phyloP scores from a whole-genome alignment of 305 asterid genomes.

The Rubia peregrina region DNA sequence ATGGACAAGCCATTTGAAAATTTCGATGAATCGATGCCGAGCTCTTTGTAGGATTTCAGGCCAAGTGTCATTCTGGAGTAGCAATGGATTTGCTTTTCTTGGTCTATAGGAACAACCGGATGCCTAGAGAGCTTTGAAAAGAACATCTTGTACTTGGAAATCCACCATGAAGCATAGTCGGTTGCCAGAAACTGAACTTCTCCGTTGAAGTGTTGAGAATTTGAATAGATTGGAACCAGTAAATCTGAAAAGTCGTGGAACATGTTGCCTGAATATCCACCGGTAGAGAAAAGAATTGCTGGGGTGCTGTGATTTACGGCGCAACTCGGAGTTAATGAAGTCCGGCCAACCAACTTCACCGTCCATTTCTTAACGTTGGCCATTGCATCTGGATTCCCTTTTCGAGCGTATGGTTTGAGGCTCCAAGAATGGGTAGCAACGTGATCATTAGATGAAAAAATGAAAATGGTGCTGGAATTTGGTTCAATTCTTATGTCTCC shows the following conservation, averaged over 20 bases:
- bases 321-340: conserved; percentile 34
- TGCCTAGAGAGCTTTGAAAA: conserved; percentile 36
- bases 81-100: conserved; percentile 41
- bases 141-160: conserved; percentile 26
- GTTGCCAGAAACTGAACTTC: conserved; percentile 54
- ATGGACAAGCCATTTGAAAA: conserved; percentile 26
- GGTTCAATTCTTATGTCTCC: conserved; percentile 51
- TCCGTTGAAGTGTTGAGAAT: conserved; percentile 29
- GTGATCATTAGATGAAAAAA: conserved; percentile 14
- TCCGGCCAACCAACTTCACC: conserved; percentile 21
- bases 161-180: conserved; percentile 58
- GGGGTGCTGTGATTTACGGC: conserved; percentile 32
- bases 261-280: conserved; percentile 60
- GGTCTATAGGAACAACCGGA: conserved; percentile 38
- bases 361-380: conserved; percentile 46
- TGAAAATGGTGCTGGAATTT: conserved; percentile 38
- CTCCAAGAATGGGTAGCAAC: conserved; percentile 29
- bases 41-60: conserved; percentile 41
- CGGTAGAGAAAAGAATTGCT: conserved; percentile 57
- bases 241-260: conserved; percentile 71
- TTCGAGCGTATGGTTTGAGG: conserved; percentile 61
- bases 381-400: conserved; percentile 37
- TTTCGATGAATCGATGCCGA: conserved; percentile 31
- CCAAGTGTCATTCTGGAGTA: conserved; percentile 40
- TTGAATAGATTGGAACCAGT: conserved; percentile 46